Conservation (phyloP, 805 yeast species). For the Starmerella powellii region DNA sequence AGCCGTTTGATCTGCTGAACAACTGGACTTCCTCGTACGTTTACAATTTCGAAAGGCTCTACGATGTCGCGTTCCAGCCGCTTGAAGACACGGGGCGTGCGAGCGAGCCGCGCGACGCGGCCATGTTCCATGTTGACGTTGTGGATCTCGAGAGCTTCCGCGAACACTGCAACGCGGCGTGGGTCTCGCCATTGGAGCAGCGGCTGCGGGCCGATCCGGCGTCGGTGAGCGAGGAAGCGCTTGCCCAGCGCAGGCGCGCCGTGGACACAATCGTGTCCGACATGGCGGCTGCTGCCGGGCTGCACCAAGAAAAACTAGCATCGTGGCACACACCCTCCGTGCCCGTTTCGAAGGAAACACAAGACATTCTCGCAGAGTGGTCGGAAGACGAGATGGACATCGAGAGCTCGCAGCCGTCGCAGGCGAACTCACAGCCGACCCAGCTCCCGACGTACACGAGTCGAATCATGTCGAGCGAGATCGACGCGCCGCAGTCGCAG, state of each 20-base stretch:
- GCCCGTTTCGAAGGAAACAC: background rate
- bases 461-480: constrained; percentile 1
- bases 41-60: background rate
- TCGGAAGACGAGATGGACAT: background rate
- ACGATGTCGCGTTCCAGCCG: constrained; percentile 4
- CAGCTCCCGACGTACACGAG: background rate
- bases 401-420: background rate
- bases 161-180: constrained; percentile 17
- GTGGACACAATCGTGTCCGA: background rate
- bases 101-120: background rate
- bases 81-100: background rate
- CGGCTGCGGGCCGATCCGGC: constrained; percentile 12
- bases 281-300: background rate
- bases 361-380: background rate
- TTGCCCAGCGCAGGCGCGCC: background rate
- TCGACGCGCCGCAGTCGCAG: background rate
- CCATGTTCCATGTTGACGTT: constrained; percentile 6
- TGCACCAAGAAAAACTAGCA: background rate
- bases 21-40: background rate
- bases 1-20: background rate
- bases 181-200: constrained; percentile 22
- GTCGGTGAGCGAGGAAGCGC: background rate
- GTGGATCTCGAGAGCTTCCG: constrained; percentile 9
- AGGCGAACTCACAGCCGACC: background rate
- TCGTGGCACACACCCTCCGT: background rate